These are phyloP conservation scores for Fragaria iinumae DNA, from an alignment of 306 rosid genomes.

Conservation along the genomic window DNA sequence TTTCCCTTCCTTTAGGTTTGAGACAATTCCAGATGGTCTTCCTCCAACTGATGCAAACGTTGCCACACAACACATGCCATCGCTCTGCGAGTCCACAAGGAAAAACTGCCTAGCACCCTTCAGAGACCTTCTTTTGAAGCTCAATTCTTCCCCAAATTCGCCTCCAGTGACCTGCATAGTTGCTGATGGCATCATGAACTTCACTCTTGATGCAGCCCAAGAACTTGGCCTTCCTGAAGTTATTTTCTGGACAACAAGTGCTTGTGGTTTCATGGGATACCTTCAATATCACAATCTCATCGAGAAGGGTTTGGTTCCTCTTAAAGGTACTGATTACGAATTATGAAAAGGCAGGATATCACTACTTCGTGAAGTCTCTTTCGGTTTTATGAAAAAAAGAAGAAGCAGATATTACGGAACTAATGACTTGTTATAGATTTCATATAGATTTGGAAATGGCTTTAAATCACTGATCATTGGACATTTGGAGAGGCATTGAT, in stretches of 20 bases:
- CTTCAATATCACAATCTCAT: conserved; percentile 27
- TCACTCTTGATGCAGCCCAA: conserved; percentile 39
- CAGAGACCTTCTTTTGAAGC: conserved; percentile 19
- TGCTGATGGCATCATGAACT: conserved; percentile 37
- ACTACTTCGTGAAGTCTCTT: neutral
- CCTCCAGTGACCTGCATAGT: conserved; percentile 37
- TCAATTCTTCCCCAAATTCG: conserved; percentile 10
- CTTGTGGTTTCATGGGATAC: conserved; percentile 39
- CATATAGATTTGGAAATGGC: too few relatives aligned
- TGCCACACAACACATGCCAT: conserved; percentile 16
- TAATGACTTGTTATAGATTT: neutral
- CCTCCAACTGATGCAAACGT: conserved; percentile 22
- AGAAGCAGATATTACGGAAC: neutral
- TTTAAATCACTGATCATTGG: neutral
- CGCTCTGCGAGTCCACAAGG: conserved; percentile 1
- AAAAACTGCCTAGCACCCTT: conserved; percentile 26
- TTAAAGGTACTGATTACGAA: conserved; percentile 26
- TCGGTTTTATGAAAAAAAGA: neutral
- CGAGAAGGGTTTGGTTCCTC: conserved; percentile 29
- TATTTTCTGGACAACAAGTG: conserved; percentile 40
- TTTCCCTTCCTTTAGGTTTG: conserved; percentile 30
- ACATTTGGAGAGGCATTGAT: neutral
- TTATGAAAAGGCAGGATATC: neutral
- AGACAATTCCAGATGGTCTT: conserved; percentile 34
- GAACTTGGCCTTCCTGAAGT: conserved; percentile 36